Evolutionary conservation across 2,329 filamentous ascomycete genomes (phyloP).

Genomic region (Ophiostoma himal-ulmi): DNA sequence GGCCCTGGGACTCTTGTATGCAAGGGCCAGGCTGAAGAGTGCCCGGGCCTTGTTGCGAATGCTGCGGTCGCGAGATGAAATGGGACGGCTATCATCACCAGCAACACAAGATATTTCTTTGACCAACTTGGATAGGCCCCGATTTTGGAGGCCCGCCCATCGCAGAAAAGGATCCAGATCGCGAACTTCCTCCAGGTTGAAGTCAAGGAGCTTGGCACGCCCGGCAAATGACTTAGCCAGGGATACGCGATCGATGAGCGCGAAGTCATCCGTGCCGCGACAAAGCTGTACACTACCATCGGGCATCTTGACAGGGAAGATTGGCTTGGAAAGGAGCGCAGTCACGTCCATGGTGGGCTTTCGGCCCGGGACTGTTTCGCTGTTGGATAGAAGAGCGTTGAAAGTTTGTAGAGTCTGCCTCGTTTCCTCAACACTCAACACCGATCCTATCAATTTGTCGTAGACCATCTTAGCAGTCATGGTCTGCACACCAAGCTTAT

Average conservation of each 20-base stretch:
- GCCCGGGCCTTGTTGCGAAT: constrained; percentile 32
- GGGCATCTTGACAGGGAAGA: constrained; percentile 13
- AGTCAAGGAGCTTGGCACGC: constrained; percentile 35
- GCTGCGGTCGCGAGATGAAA: constrained; percentile 29
- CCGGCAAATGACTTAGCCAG: constrained; percentile 30
- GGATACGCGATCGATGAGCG: constrained; percentile 33
- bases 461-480: constrained; percentile 18
- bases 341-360: background rate
- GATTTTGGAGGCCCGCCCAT: constrained; percentile 32
- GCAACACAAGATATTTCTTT: constrained; percentile 33
- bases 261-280: constrained; percentile 29
- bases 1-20: constrained; percentile 29
- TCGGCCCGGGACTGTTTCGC: background rate
- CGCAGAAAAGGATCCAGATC: constrained; percentile 31
- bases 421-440: background rate
- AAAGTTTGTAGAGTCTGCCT: constrained; percentile 13
- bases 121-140: constrained; percentile 34
- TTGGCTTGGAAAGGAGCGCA: background rate
- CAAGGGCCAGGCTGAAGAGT: constrained; percentile 30
- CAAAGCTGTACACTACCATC: constrained; percentile 4
- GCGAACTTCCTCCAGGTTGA: constrained; percentile 33
- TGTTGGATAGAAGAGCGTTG: constrained; percentile 4
- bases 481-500: constrained; percentile 3
- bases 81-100: constrained; percentile 19
- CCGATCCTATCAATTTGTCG: background rate